Conservation (phyloP, 2,329 filamentous ascomycete species). For the Cryoendolithus antarcticus region DNA sequence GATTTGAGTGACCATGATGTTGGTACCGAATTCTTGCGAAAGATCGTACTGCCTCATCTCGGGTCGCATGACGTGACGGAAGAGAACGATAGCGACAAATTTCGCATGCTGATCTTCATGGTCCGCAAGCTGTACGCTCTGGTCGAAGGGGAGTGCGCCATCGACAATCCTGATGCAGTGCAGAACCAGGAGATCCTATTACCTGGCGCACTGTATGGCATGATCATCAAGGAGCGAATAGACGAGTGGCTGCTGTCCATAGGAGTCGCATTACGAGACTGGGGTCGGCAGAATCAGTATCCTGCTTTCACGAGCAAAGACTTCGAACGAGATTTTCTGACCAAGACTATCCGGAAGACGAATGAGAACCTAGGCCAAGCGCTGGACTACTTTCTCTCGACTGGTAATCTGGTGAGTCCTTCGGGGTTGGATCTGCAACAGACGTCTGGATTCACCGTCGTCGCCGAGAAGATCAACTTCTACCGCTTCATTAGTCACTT, state of each 20-base stretch:
- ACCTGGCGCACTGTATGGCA: conserved; percentile 84
- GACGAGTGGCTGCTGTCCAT: conserved; percentile 77
- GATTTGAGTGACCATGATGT: conserved; percentile 80
- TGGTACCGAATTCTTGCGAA: conserved; percentile 80
- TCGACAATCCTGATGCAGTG: conserved; percentile 92
- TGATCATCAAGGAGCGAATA: conserved; percentile 87
- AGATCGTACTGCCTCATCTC: conserved; percentile 82
- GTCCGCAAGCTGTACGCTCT: conserved; percentile 87
- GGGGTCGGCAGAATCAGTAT: conserved; percentile 38
- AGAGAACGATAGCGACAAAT: conserved; percentile 80
- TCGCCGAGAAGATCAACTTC: conserved; percentile 98
- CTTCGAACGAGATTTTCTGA: conserved; percentile 68
- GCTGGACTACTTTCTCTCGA: conserved; percentile 91
- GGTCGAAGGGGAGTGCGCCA: conserved; percentile 80
- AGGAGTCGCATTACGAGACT: conserved; percentile 32
- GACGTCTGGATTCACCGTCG: conserved; percentile 85
- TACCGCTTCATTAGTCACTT: conserved; percentile 97
- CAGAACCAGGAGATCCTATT: conserved; percentile 93
- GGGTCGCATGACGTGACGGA: conserved; percentile 76
- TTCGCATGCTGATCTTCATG: conserved; percentile 90
- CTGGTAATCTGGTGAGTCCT: conserved; percentile 81
- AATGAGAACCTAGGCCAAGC: conserved; percentile 81
- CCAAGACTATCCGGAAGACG: conserved; percentile 64
- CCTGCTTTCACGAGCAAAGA: conserved; percentile 58
- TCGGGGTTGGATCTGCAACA: conserved; percentile 92